Evolutionary conservation across 805 yeast genomes (phyloP), one percentile per base, ranked within the genome.

Genomic region (Tetrapisispora taiwanensis): DNA sequence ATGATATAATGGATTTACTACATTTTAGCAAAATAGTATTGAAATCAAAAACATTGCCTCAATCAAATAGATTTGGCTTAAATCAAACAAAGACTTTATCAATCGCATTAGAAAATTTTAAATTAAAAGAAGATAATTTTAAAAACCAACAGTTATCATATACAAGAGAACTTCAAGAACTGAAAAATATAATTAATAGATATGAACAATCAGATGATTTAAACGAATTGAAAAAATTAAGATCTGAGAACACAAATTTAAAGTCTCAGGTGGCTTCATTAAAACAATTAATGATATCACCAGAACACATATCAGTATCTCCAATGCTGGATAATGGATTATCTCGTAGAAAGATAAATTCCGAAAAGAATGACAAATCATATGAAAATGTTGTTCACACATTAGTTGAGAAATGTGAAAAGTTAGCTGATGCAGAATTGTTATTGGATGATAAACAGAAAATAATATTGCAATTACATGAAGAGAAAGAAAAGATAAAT

Each of bases 11-110:
- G 6, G 78, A 87, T 5, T 79, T 89, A 0, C 63, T 87, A 45
- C 27, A 90, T 38, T 84, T 86, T 59, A 95, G 92, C 0, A 68
- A 76, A 0, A 66, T 92, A 18, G 87, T 90, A 7, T 82, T 81
- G 62, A 68, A 65, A 36, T 79, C 85, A 48, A 69, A 74, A 53
- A 87, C 84, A 56, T 68, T 67, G 41, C 83, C 49, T 7, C 35
- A 43, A 22, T 42, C 44, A 14, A 52, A 53, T 85, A 22, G 78
- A 73, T 56, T 69, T 79, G 47, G 86, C 79, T 56, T 56, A 26
- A 54, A 58, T 43, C 30, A 52, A 10, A 55, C 53, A 65, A 47
- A 42, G 14, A 48, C 48, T 24, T 34, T 78, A 10, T 84, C 79
- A 54, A 54, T 78, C 34, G 69, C 79, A 39, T 58, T 73, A 3